These are phyloP conservation scores for Fusarium sp. DNA, from an alignment of 2,329 filamentous ascomycete genomes.

Conservation along the genomic window DNA sequence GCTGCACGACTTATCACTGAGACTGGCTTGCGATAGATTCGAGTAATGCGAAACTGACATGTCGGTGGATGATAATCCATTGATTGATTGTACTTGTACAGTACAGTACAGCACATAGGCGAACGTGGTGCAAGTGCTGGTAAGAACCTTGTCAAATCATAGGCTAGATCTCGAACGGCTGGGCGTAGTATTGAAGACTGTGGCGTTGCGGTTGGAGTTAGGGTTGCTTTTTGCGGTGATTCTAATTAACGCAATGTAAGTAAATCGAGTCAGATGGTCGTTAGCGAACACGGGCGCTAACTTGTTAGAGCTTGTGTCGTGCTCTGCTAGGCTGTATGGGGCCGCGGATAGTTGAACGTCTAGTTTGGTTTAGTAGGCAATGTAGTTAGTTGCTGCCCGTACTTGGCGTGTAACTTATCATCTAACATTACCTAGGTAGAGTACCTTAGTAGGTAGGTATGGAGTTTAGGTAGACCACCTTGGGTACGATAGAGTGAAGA, in stretches of 20 bases:
- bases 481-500: no score
- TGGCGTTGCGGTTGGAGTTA: constrained; percentile 29
- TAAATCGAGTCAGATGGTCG: constrained; percentile 30
- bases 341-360: constrained; percentile 24
- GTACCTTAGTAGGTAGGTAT: no score
- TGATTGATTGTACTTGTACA: neutral
- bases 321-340: constrained; percentile 14
- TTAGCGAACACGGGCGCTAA: constrained; percentile 27
- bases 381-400: neutral
- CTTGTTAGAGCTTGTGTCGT: constrained; percentile 26
- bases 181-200: constrained; percentile 16
- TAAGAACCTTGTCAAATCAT: constrained; percentile 8
- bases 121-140: neutral
- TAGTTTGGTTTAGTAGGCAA: neutral
- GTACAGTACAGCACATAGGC: neutral
- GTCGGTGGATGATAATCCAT: neutral
- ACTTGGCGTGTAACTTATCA: neutral
- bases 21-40: constrained; percentile 2
- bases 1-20: constrained; percentile 2
- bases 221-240: constrained; percentile 47
- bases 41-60: constrained; percentile 15
- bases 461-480: no score
- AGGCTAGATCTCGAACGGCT: constrained; percentile 14
- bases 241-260: constrained; percentile 41
- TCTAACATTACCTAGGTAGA: no score